Evolutionary conservation across 352 stramenopile species (phyloP), one percentile per base, ranked within the genome.

Genomic region (Phytopythium oedochilum): DNA sequence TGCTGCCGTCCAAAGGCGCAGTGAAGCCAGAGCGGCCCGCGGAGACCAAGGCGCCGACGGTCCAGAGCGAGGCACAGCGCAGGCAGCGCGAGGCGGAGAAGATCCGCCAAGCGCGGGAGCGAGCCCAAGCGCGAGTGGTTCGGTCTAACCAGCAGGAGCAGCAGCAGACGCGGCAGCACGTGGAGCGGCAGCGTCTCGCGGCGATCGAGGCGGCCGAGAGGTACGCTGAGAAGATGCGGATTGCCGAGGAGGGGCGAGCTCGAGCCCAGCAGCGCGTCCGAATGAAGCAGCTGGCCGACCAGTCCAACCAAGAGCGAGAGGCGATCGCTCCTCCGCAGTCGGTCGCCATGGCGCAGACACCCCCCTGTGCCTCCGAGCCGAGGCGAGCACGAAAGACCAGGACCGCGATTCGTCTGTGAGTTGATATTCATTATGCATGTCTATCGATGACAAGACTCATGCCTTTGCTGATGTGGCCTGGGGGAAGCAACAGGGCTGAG

Each of bases 21-120:
- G 15, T 47, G 22, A 29, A 31, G 40, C 20, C 46, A 9, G 28
- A 15, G 31, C 46, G 26, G 14, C 26, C 28, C 18, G 15, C 11
- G 8, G 5, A 3, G 14, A 29, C 29, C 0, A 40, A 22, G n/a
- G n/a, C 18, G 2, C 11, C 22, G 22, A 17, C 12, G 8, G 42
- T 6, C 5, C 23, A 29, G 25, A 9, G 15, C 5, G 34, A 35
- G 2, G 64, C 75, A 23, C 65, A 73, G 55, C 65, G 57, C 18
- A 74, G 60, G 35, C 57, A 75, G 43, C 55, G 61, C 2, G 66
- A 73, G 20, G 26, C 55, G 1, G 66, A 83, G 49, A 78, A 67
- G 44, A 70, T 86, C 26, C 73, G 74, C 0, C 78, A 89, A 10
- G 78, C 78, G 1, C 78, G 85, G 46, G 75, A 89, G 44, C 72